phyloP scores from a whole-genome alignment of 2,329 filamentous ascomycete genomes.

The Epichloe sp. region DNA sequence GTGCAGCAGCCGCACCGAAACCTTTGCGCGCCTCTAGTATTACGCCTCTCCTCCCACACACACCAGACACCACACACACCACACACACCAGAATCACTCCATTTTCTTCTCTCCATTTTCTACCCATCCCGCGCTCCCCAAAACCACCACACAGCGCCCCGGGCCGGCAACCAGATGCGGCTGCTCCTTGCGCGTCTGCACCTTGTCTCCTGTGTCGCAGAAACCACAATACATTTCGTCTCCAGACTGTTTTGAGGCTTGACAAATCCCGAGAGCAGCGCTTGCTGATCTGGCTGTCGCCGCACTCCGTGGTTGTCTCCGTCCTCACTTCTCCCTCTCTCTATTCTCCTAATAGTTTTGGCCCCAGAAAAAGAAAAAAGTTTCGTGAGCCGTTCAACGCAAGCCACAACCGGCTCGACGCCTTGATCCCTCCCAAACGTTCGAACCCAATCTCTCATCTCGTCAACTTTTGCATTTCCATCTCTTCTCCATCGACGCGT shows the following conservation, averaged over 20 bases:
- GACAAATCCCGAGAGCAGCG: neutral
- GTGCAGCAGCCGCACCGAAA: too few species aligned
- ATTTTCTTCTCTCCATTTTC: neutral
- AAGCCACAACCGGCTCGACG: neutral
- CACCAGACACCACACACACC: too few species aligned
- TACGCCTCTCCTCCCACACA: too few species aligned
- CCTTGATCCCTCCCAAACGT: neutral
- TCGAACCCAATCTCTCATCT: neutral
- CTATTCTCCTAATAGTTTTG: neutral
- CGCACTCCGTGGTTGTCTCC: neutral
- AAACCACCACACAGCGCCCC: constrained; percentile 2
- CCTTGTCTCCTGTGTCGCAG: neutral
- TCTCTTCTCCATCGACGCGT: neutral
- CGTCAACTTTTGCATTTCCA: neutral
- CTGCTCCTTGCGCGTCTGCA: constrained; percentile 4
- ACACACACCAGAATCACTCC: too few species aligned
- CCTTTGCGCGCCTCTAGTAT: too few species aligned
- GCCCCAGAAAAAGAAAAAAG: constrained; percentile 3
- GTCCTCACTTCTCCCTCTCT: neutral
- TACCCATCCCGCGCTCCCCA: neutral
- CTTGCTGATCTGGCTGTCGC: neutral
- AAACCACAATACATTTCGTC: neutral
- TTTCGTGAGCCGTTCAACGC: constrained; percentile 1
- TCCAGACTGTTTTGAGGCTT: neutral
- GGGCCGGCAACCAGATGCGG: constrained; percentile 3